Conservation (phyloP, 2,329 filamentous ascomycete species). For the Hypoxylon sp. region DNA sequence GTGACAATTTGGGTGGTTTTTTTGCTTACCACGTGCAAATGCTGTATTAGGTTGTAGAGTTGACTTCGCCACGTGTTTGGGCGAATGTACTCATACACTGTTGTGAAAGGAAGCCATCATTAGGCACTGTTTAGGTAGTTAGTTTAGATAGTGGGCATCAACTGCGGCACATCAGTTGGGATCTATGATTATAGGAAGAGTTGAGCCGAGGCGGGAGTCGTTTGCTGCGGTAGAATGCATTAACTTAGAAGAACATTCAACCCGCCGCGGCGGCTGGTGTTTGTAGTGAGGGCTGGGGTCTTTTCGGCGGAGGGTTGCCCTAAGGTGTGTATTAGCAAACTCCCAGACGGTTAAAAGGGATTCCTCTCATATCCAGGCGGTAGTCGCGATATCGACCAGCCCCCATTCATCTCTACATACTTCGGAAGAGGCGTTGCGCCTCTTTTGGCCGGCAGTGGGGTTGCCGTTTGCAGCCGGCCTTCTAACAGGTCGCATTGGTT, state of each 20-base stretch:
- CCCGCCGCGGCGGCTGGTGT: slow-evolving; percentile 47
- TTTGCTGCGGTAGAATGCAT: neutral
- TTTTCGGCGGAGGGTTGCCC: slow-evolving; percentile 50
- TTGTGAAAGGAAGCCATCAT: slow-evolving; percentile 17
- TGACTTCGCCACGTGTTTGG: slow-evolving; percentile 1
- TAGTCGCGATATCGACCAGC: slow-evolving; percentile 42
- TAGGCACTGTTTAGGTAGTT: slow-evolving; percentile 31
- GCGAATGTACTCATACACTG: slow-evolving; percentile 23
- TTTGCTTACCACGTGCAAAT: slow-evolving; percentile 7
- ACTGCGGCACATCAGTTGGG: slow-evolving; percentile 36
- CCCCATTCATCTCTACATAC: slow-evolving; percentile 49
- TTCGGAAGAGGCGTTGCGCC: slow-evolving; percentile 59
- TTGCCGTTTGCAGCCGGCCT: slow-evolving; percentile 57
- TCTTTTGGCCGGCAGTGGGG: slow-evolving; percentile 54
- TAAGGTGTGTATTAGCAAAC: slow-evolving; percentile 45
- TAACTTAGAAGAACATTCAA: slow-evolving; percentile 40
- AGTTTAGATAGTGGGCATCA: slow-evolving; percentile 28
- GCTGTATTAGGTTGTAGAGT: slow-evolving; percentile 2
- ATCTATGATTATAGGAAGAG: slow-evolving; percentile 14
- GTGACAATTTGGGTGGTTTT: slow-evolving; percentile 17
- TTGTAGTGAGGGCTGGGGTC: slow-evolving; percentile 47
- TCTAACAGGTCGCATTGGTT: slow-evolving; percentile 69
- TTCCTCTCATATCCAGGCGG: slow-evolving; percentile 39
- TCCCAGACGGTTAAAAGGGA: slow-evolving; percentile 26
- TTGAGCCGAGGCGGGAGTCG: slow-evolving; percentile 4